Evolutionary conservation across 768 basidiomycete species (phyloP), one percentile per base, ranked within the genome.

Genomic region (Panaeolus papilionaceus): DNA sequence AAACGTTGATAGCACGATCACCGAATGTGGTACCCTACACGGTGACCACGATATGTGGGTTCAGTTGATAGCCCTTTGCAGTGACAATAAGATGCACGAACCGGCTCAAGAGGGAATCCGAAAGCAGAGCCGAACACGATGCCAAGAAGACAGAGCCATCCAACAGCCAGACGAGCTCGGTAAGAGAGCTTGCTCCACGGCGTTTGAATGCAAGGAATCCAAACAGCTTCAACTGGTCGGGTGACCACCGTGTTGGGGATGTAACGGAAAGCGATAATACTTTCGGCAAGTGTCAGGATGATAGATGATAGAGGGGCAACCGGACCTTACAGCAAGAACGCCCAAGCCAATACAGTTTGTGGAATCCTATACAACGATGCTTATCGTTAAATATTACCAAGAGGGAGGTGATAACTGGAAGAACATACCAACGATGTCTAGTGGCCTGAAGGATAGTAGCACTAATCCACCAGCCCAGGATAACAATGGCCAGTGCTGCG

Each of bases 51-150:
- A 10, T n/a, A 23, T 0, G 47, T 49, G n/a, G 51, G 47, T 70
- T 44, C 42, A 18, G 42, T 44, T 6, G 18, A 5, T 67, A 51
- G 68, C 67, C 51, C 65, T 64, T 62, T 51, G 58, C 49, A 65
- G 44, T 51, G 40, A 38, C 33, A 71, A 62, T 23, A 45, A 38
- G 62, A 38, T 65, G 81, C 44, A 70, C 86, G 23, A 72, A 84
- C 49, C 69, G 91, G 92, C 62, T 75, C 79, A 61, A 84, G 77
- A 37, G 82, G 79, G 80, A 94, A 92, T 10, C 94, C 94, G 75
- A 94, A 96, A 0, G 93, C 94, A 20, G 92, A 94, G 38, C 94
- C 95, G 67, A 96, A 91, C 61, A 95, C 82, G 66, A 95, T 88
- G 16, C 75, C 93, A 61, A 96, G 74, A 47, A 96, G 86, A 68